Evolutionary conservation across 305 asterid genomes (phyloP).

Genomic region (Fraxinus dipetala): DNA sequence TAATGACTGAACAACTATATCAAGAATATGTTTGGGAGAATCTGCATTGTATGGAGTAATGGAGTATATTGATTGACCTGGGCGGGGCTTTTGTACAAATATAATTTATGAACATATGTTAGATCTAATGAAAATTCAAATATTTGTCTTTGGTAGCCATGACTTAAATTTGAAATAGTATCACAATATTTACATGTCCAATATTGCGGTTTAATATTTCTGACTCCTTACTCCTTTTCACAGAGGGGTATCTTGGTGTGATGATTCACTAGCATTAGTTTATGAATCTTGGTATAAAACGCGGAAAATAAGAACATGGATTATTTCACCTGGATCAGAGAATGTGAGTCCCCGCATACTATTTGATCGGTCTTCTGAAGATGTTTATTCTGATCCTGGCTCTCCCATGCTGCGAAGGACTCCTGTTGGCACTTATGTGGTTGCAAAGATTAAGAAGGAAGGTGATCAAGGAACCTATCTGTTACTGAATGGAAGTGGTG

Average conservation of each 20-base stretch:
- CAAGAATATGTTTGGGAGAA: neutral
- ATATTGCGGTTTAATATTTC: conserved; percentile 1
- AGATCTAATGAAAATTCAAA: neutral
- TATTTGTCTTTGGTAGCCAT: neutral
- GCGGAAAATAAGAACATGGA: conserved; percentile 72
- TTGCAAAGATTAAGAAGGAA: conserved; percentile 79
- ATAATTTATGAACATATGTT: neutral
- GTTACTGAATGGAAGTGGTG: conserved; percentile 84
- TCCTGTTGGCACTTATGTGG: conserved; percentile 73
- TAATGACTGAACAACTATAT: neutral
- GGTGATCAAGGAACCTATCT: conserved; percentile 56
- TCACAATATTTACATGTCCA: neutral
- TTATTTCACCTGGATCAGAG: conserved; percentile 69
- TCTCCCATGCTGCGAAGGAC: conserved; percentile 92
- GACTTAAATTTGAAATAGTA: neutral
- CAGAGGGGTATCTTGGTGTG: conserved; percentile 94
- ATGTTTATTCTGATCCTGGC: conserved; percentile 98
- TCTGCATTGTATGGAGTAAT: neutral
- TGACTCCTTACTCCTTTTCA: conserved; percentile 18
- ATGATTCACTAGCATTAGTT: conserved; percentile 84
- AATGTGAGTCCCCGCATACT: conserved; percentile 62
- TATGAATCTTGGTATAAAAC: conserved; percentile 97
- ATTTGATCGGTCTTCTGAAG: conserved; percentile 97
- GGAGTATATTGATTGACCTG: neutral
- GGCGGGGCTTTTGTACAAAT: neutral